phyloP scores from a whole-genome alignment of 768 basidiomycete species.

The Hebeloma cylindrosporum region DNA sequence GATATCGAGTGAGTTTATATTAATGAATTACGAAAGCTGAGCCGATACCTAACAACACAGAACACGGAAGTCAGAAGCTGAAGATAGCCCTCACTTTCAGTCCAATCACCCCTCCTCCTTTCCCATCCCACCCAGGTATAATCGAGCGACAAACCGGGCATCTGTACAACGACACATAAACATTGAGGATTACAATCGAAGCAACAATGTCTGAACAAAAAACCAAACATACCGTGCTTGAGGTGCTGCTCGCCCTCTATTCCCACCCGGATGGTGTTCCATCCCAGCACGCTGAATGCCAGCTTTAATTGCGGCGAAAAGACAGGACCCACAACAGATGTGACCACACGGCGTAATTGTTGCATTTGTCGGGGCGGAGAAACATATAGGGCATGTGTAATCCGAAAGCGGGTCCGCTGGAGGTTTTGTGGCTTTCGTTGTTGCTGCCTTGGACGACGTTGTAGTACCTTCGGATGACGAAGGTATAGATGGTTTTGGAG shows the following conservation, averaged over 20 bases:
- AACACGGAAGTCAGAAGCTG: slow-evolving; percentile 36
- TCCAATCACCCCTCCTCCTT: slow-evolving; percentile 66
- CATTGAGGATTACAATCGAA: too few relatives aligned
- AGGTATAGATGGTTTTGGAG: slow-evolving; percentile 11
- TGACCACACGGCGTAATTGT: slow-evolving; percentile 82
- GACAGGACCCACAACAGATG: slow-evolving; percentile 72
- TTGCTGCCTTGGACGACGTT: slow-evolving; percentile 3
- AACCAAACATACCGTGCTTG: background rate
- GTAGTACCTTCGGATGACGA: slow-evolving; percentile 9
- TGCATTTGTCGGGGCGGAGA: slow-evolving; percentile 71
- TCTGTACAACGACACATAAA: too few relatives aligned
- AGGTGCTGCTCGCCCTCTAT: slow-evolving; percentile 44
- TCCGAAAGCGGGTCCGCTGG: slow-evolving; percentile 44
- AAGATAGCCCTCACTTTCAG: slow-evolving; percentile 48
- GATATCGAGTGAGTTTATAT: too few relatives aligned
- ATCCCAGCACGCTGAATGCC: slow-evolving; percentile 48
- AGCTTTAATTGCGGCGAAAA: slow-evolving; percentile 71
- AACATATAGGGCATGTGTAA: slow-evolving; percentile 83
- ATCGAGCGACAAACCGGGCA: slow-evolving; percentile 72
- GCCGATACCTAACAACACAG: too few relatives aligned
- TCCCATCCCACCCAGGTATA: slow-evolving; percentile 71
- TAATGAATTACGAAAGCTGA: too few relatives aligned
- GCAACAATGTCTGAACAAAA: background rate
- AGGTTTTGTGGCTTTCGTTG: slow-evolving; percentile 14
- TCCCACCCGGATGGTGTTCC: slow-evolving; percentile 22